phyloP scores from a whole-genome alignment of 2,329 filamentous ascomycete species.

The Ascochyta pisi region DNA sequence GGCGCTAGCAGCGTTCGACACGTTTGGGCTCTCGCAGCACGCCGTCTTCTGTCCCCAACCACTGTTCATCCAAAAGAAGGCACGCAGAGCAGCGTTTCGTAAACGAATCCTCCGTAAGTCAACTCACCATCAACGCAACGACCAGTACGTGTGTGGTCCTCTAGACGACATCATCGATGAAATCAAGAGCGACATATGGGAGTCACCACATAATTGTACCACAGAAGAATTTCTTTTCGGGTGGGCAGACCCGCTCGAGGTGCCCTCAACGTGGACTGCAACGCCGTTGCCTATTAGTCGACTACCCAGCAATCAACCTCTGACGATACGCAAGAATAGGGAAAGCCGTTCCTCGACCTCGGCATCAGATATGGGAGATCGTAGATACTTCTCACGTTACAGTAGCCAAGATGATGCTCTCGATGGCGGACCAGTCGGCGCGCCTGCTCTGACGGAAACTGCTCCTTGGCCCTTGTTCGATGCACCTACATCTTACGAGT shows the following conservation, averaged over 20 bases:
- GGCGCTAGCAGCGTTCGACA: constrained; percentile 18
- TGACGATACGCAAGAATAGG: constrained; percentile 43
- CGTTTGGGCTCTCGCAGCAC: constrained; percentile 20
- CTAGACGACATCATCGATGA: constrained; percentile 47
- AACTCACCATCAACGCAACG: constrained; percentile 11
- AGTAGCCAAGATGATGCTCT: constrained; percentile 19
- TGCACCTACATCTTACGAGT: background rate
- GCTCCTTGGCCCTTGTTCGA: constrained; percentile 26
- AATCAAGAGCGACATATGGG: constrained; percentile 41
- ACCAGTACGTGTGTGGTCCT: constrained; percentile 27
- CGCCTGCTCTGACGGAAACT: background rate
- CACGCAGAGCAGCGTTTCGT: constrained; percentile 36
- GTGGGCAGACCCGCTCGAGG: constrained; percentile 28
- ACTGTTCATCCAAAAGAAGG: constrained; percentile 40
- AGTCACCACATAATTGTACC: constrained; percentile 23
- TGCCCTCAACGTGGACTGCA: constrained; percentile 29
- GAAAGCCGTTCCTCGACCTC: constrained; percentile 40
- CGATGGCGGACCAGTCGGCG: constrained; percentile 12
- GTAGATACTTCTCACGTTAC: constrained; percentile 21
- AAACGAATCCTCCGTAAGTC: constrained; percentile 35
- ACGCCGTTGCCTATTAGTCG: constrained; percentile 41
- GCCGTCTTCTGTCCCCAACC: constrained; percentile 34
- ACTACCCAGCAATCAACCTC: constrained; percentile 38
- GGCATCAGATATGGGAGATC: constrained; percentile 29
- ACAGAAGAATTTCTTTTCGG: constrained; percentile 20